Conservation (phyloP, 192 early-diverging fungal species). For the Mortierella antarctica region DNA sequence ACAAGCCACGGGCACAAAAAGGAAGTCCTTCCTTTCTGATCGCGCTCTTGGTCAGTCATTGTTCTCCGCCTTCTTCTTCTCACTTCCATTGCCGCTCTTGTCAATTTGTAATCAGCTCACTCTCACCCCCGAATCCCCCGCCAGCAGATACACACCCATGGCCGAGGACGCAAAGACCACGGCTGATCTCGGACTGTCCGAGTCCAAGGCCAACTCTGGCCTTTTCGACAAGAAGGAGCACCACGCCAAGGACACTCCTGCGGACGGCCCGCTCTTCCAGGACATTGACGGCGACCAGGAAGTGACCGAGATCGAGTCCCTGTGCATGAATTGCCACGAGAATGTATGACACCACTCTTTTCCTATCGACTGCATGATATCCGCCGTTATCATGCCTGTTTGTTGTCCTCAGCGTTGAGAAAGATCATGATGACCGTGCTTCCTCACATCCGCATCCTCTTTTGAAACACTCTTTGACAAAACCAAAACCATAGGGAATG, state of each 20-base stretch:
- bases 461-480: no score
- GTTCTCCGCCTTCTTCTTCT: background rate
- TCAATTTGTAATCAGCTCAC: slow-evolving; percentile 2
- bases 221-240: slow-evolving; percentile 32
- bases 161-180: slow-evolving; percentile 22
- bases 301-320: slow-evolving; percentile 86
- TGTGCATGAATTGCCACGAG: slow-evolving; percentile 92
- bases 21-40: background rate
- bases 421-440: background rate
- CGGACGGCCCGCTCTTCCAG: slow-evolving; percentile 53
- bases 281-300: slow-evolving; percentile 53
- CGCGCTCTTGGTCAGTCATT: no score
- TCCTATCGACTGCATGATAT: background rate
- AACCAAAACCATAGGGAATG: slow-evolving; percentile 66
- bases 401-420: background rate
- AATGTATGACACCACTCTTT: slow-evolving; percentile 59
- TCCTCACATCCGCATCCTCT: background rate
- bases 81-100: background rate
- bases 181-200: slow-evolving; percentile 28
- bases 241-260: background rate
- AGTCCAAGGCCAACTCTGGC: slow-evolving; percentile 17
- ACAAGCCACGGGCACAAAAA: slow-evolving; percentile 7
- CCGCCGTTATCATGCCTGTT: background rate
- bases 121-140: background rate
- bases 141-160: slow-evolving; percentile 6